Conservation (phyloP, 2,329 filamentous ascomycete genomes). For the Orbilia oligospora region DNA sequence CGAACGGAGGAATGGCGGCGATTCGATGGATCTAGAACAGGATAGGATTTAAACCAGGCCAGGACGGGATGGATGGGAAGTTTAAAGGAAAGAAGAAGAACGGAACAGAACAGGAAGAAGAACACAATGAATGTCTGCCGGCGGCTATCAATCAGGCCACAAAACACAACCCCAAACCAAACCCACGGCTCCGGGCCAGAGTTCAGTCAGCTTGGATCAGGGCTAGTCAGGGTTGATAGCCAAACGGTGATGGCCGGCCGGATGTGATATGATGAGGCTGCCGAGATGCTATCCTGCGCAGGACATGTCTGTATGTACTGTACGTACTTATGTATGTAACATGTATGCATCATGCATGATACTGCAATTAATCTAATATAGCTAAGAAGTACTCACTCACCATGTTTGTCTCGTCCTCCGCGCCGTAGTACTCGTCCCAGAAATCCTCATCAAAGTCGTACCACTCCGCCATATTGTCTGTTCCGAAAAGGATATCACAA, state of each 20-base stretch:
- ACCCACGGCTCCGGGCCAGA: constrained; percentile 7
- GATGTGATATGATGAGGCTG: neutral
- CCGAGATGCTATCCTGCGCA: neutral
- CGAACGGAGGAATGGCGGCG: too few species aligned
- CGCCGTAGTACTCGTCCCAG: constrained; percentile 55
- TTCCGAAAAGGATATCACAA: neutral
- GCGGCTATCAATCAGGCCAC: constrained; percentile 26
- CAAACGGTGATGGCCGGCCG: constrained; percentile 1
- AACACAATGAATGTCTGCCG: neutral
- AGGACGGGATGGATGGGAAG: neutral
- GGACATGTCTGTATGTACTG: neutral
- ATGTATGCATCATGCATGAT: neutral
- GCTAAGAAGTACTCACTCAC: neutral
- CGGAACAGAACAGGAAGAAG: too few species aligned
- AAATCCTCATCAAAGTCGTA: constrained; percentile 57
- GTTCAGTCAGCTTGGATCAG: neutral
- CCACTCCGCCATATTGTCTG: constrained; percentile 45
- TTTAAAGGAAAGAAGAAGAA: neutral
- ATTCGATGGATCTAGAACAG: constrained; percentile 12
- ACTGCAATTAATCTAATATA: neutral
- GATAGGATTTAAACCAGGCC: too few species aligned
- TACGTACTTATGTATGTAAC: neutral
- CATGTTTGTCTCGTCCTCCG: constrained; percentile 51
- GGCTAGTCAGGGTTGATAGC: neutral
- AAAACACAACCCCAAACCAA: constrained; percentile 23